Base-by-base conservation (phyloP, 2,329 filamentous ascomycete species). In the Onygenales sp. region DNA sequence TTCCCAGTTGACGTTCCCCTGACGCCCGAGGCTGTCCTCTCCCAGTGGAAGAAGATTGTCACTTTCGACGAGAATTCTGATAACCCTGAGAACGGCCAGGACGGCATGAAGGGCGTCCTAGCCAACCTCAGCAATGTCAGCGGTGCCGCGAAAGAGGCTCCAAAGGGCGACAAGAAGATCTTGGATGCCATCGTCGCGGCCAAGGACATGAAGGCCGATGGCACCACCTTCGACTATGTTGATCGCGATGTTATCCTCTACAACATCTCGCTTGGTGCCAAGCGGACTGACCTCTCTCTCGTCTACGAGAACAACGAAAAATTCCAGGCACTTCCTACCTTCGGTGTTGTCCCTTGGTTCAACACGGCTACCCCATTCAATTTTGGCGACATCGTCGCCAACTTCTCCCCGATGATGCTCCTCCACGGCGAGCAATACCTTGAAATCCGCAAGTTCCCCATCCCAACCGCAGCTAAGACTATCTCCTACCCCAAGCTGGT, bases 401-500 rank as follows among this genome's bases (percentile, higher is more conserved):
- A 97, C 79, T 98, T 96, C 78, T 89, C 83, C 39, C 92, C 91
- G 57, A 96, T 95, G 89, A 96, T 96, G 90, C 83, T 98, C 49
- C 86, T 98, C 27, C 93, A 98, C 75, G 93, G 93, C 67, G 93
- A 98, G 78, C 93, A 98, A 73, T 98, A 91, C 75, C 88, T 98
- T 59, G 93, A 98, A 74, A 81, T 98, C 65, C 84, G 85, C 67
- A 89, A 92, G 71, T 94, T 84, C 76, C 93, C 93, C 42, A 87
- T 97, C 63, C 92, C 92, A 37, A 96, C 91, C 34, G 80, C 84
- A 52, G 90, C 81, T 49, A 85, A 83, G 54, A 84, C 95, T 49
- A 71, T 87, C 62, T 88, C 86, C 54, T 82, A 84, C 65, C 86
- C 84, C 55, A 85, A 84, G 69, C 84, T 98, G 54, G 82, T 98